Conservation (phyloP, 495 filamentous ascomycete species). For the Schizothecium vesticola region DNA sequence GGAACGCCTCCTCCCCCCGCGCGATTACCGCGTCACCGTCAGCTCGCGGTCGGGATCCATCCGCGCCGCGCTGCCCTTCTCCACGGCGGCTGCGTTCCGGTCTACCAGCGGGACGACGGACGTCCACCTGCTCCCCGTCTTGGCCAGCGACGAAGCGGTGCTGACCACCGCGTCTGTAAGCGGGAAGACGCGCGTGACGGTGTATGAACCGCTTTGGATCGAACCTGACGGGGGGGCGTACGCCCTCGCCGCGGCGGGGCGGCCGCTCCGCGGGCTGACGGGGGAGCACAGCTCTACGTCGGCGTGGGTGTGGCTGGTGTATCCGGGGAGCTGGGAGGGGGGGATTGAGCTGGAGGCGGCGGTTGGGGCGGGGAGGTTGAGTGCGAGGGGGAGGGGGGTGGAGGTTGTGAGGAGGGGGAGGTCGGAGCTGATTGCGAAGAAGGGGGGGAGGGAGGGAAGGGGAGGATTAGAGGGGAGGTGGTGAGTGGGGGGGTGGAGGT, state of each 20-base stretch:
- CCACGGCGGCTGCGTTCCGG: slow-evolving; percentile 15
- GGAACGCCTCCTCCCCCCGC: slow-evolving; percentile 25
- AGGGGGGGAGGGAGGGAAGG: slow-evolving; percentile 29
- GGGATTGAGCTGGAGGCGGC: slow-evolving; percentile 23
- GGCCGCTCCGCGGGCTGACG: slow-evolving; percentile 23
- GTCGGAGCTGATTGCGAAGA: slow-evolving; percentile 30
- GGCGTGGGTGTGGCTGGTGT: slow-evolving; percentile 28
- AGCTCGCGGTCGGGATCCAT: slow-evolving; percentile 33
- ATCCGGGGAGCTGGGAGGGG: slow-evolving; percentile 41
- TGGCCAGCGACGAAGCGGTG: slow-evolving; percentile 9
- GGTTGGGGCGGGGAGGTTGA: slow-evolving; percentile 24
- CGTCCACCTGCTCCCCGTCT: slow-evolving; percentile 34
- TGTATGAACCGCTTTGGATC: slow-evolving; percentile 37
- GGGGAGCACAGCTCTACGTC: slow-evolving; percentile 31
- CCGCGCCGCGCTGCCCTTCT: slow-evolving; percentile 28
- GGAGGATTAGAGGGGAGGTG: slow-evolving; percentile 18
- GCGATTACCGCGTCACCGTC: slow-evolving; percentile 40
- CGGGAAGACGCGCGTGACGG: slow-evolving; percentile 22
- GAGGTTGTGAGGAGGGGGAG: slow-evolving; percentile 28
- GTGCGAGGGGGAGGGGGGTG: slow-evolving; percentile 30
- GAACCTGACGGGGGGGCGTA: background rate
- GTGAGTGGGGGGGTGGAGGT: slow-evolving; percentile 29
- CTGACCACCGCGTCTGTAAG: slow-evolving; percentile 33
- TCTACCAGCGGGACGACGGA: slow-evolving; percentile 25
- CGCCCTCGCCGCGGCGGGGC: background rate